A percentile compares a stretch with the other conserved stretches of the same genome.
Evolutionary conservation across 2,329 filamentous ascomycete species (phyloP).

Genomic region (Hymenoscyphus fructigenus): DNA sequence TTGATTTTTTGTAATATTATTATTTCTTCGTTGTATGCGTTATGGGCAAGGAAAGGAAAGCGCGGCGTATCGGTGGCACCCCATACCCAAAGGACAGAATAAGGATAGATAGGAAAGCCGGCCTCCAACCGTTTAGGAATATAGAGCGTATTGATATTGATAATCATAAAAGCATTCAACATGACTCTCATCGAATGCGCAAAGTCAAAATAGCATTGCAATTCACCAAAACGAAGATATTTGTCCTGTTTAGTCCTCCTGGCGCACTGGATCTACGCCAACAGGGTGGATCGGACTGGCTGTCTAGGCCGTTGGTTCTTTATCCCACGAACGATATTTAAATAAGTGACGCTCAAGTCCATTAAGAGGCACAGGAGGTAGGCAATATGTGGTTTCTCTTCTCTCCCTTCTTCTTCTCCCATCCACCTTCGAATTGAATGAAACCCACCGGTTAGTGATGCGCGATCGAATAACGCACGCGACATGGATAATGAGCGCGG

Average conservation of each 20-base stretch:
- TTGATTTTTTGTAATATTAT: not conserved
- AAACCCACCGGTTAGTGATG: not conserved
- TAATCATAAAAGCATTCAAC: too few relatives aligned
- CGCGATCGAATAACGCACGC: not conserved
- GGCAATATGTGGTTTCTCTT: constrained; percentile 39
- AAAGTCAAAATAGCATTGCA: not conserved
- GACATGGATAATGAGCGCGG: not conserved
- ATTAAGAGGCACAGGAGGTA: constrained; percentile 39
- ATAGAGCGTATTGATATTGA: too few relatives aligned
- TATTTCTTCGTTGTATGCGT: not conserved
- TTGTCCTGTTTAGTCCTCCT: constrained; percentile 41
- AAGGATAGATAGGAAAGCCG: not conserved
- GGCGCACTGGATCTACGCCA: constrained; percentile 38
- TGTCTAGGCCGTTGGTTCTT: constrained; percentile 40
- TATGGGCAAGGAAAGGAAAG: not conserved
- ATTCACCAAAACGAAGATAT: constrained; percentile 23
- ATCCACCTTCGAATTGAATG: not conserved
- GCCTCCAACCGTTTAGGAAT: too few relatives aligned
- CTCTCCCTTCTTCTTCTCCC: not conserved
- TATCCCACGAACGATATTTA: constrained; percentile 41
- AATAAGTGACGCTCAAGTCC: constrained; percentile 40
- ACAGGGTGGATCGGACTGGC: constrained; percentile 41
- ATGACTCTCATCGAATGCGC: too few relatives aligned
- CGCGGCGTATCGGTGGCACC: not conserved
- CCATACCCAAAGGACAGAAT: not conserved